phyloP scores from a whole-genome alignment of 176 grass and related monocot species.

The Thinopyrum elongatum region DNA sequence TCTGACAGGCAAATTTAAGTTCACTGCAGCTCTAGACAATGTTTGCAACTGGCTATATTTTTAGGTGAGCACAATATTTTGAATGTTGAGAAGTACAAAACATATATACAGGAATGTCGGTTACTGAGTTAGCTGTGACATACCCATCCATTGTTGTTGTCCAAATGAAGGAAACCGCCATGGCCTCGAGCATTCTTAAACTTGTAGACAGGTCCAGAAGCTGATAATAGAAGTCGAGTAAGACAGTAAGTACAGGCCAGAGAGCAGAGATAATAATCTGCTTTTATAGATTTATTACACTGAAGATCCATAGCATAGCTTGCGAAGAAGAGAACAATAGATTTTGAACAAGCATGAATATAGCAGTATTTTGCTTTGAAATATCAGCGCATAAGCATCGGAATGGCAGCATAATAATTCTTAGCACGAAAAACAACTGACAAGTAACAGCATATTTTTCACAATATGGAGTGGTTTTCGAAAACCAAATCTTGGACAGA shows the following conservation, averaged over 20 bases:
- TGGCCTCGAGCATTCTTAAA: constrained; percentile 82
- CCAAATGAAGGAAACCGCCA: constrained; percentile 90
- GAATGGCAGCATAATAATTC: neutral
- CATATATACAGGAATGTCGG: neutral
- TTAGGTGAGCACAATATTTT: neutral
- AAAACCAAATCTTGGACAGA: neutral
- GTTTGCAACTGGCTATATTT: neutral
- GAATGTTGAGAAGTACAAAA: neutral
- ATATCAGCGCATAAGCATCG: neutral
- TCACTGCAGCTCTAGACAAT: neutral
- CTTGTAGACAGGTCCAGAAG: constrained; percentile 76
- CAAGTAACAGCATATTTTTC: neutral
- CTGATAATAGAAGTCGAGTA: constrained; percentile 36
- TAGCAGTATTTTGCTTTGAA: neutral
- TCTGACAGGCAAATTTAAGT: neutral
- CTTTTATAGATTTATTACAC: neutral
- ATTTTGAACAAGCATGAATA: neutral
- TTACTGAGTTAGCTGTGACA: constrained; percentile 7
- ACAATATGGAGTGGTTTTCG: neutral
- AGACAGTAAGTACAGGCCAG: neutral
- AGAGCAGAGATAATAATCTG: neutral
- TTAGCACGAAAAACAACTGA: neutral
- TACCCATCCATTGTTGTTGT: constrained; percentile 59
- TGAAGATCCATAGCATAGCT: neutral
- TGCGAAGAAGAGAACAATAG: neutral